Evolutionary conservation across 352 stramenopile genomes (phyloP).

Genomic region (Globisporangium heterothallicum): DNA sequence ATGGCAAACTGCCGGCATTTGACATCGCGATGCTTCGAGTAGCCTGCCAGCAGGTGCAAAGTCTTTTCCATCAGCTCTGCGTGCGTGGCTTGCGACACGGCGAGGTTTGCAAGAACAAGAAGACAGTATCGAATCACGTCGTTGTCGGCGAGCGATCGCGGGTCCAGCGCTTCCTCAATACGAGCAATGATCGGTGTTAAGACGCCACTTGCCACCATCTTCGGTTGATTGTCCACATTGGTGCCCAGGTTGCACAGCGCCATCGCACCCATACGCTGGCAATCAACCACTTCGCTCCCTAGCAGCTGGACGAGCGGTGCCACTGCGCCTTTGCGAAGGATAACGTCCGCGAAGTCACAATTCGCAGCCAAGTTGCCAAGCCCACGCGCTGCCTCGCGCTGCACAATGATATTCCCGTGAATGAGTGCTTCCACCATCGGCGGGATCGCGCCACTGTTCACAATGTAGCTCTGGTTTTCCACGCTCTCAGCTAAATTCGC

Average conservation of each 20-base stretch:
- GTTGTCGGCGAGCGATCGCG: conserved; percentile 89
- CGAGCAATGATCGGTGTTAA: conserved; percentile 86
- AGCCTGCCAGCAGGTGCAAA: conserved; percentile 88
- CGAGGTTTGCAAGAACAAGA: conserved; percentile 92
- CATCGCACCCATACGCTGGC: conserved; percentile 94
- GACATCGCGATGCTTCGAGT: conserved; percentile 92
- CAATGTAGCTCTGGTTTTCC: conserved; percentile 91
- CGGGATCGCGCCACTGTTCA: conserved; percentile 85
- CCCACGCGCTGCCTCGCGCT: conserved; percentile 90
- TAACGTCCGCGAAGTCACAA: conserved; percentile 91
- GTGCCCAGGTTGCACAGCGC: conserved; percentile 93
- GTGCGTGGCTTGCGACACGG: conserved; percentile 83
- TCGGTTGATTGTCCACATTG: conserved; percentile 92
- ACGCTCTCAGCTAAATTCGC: conserved; percentile 94
- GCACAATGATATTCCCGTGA: conserved; percentile 70
- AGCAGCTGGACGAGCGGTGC: conserved; percentile 86
- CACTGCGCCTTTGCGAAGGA: conserved; percentile 85
- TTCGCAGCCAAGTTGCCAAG: conserved; percentile 94
- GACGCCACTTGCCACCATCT: conserved; percentile 86
- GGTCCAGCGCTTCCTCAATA: conserved; percentile 88
- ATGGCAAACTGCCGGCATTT: conserved; percentile 96
- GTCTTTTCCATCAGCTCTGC: conserved; percentile 67
- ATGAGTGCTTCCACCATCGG: conserved; percentile 81
- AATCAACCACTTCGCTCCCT: conserved; percentile 86
- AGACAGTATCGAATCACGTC: conserved; percentile 95